Evolutionary conservation across 257 asterid genomes (phyloP).

Genomic region (Nicotiana paniculata): DNA sequence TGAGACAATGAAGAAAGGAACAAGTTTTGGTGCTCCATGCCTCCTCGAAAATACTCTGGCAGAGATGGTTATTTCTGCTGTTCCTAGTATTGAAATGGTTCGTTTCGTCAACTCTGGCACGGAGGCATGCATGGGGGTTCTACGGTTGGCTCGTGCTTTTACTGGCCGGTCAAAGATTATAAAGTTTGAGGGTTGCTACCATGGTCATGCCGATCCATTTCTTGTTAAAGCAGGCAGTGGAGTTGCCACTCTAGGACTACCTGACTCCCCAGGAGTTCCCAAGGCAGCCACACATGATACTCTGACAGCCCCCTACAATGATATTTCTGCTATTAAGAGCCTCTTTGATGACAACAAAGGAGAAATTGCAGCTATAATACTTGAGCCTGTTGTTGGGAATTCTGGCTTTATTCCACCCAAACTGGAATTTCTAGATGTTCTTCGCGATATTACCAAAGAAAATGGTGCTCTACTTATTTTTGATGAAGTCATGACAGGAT

Average conservation of each 20-base stretch:
- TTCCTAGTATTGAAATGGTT: constrained; percentile 94
- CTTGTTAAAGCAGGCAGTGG: constrained; percentile 98
- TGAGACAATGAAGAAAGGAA: constrained; percentile 94
- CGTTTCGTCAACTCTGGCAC: constrained; percentile 96
- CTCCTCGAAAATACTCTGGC: constrained; percentile 81
- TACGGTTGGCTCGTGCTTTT: constrained; percentile 87
- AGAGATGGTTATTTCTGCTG: constrained; percentile 91
- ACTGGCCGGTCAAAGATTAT: constrained; percentile 75
- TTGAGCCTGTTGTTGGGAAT: constrained; percentile 91
- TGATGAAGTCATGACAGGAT: constrained; percentile 96
- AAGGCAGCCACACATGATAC: constrained; percentile 63
- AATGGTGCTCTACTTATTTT: constrained; percentile 63
- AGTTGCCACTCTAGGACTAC: constrained; percentile 92
- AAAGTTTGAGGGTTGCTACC: constrained; percentile 97
- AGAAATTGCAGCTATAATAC: constrained; percentile 69
- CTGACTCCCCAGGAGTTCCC: constrained; percentile 97
- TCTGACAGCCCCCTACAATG: constrained; percentile 75
- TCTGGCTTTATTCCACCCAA: constrained; percentile 78
- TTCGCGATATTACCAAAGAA: constrained; percentile 52
- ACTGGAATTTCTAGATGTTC: constrained; percentile 56
- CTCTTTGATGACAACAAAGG: constrained; percentile 74
- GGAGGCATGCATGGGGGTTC: constrained; percentile 96
- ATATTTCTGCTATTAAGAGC: constrained; percentile 46
- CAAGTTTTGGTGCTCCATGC: constrained; percentile 98
- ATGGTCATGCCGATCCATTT: constrained; percentile 96